Evolutionary conservation across 495 filamentous ascomycete genomes (phyloP), one percentile per base, ranked within the genome.

Genomic region (Neurospora sp.): DNA sequence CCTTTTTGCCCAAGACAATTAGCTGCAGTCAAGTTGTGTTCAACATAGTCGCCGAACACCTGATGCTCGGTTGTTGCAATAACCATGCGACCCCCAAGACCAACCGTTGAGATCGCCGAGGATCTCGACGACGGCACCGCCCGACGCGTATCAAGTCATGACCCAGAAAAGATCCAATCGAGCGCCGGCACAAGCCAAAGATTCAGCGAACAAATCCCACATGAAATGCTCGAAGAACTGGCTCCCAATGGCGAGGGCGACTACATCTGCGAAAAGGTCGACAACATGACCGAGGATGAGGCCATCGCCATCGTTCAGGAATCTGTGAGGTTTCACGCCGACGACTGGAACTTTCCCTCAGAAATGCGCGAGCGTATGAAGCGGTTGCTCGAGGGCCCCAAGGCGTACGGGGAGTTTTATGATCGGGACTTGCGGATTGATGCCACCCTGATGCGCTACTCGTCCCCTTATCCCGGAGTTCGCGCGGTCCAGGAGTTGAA

Each of bases 391-490:
- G 61, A 77, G 42, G 79, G 77, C 14, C 79, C 75, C n/a, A 81
- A 79, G 70, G 69, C 68, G 10, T 80, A 81, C 69, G 80, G 78
- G n/a, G 79, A 79, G 12, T 81, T 81, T 22, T 83, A 80, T 59
- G 81, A 82, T 35, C 78, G 79, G 4, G 81, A 83, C 72, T 69
- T 83, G 41, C 72, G 79, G 22, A 77, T 81, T 42, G 82, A 82
- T 72, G 81, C 80, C 40, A 76, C 76, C 27, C 77, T 82, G 78
- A 80, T 82, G 79, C 76, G 77, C 37, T 83, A 79, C 70, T 80
- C 76, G 7, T 85, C 83, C 0, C 84, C 84, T 0, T 86, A 85
- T 72, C 82, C 83, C 2, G 84, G 82, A n/a, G 84, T 86, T 6
- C 81, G 84, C 9, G 81, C 84, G 40, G 81, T 83, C 48, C 80